Evolutionary conservation across 495 filamentous ascomycete species (phyloP), one percentile per base, ranked within the genome.

Genomic region (Letharia lupina): DNA sequence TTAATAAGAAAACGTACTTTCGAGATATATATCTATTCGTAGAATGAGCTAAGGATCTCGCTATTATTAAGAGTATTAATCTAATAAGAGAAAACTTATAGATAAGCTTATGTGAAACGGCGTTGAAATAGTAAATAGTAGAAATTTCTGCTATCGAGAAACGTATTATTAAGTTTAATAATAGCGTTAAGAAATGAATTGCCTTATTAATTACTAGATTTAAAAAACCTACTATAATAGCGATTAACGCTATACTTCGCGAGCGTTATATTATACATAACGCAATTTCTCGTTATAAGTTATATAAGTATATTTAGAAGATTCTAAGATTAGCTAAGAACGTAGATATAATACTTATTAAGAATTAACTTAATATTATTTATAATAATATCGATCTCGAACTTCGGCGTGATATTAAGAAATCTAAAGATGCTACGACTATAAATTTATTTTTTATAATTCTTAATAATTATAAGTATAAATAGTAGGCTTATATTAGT

Each of bases 11-110:
- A 10, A 67, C 33, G 2, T 62, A 54, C 3, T 67, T 61, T 31
- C 33, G 31, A 1, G 40, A 67, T 63, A 63, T 67, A 6, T 67
- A 67, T 63, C n/a, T 67, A 10, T 67, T 67, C 42, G 16, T 67
- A 31, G 37, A 67, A 57, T 9, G 20, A 39, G 47, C 40, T 44
- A 62, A 57, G 33, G 23, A 62, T 37, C 23, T 66, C n/a, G 16
- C 15, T 40, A 66, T 40, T 8, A 56, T 35, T 47, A 66, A 66
- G 40, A 28, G 37, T n/a, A n/a, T n/a, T 52, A 54, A 18, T 39
- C 0, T 54, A n/a, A 56, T 62, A 35, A 0, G 20, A 47, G 35
- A 47, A 2, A 66, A 66, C 33, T 33, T 67, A n/a, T 61, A 63
- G 28, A 62, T 42, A 16, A 41, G 37, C 63, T 42, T 67, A 37